A percentile compares a stretch with the other conserved stretches of the same genome.
phyloP scores from a whole-genome alignment of 768 basidiomycete species.

The Lentinula aciculospora region DNA sequence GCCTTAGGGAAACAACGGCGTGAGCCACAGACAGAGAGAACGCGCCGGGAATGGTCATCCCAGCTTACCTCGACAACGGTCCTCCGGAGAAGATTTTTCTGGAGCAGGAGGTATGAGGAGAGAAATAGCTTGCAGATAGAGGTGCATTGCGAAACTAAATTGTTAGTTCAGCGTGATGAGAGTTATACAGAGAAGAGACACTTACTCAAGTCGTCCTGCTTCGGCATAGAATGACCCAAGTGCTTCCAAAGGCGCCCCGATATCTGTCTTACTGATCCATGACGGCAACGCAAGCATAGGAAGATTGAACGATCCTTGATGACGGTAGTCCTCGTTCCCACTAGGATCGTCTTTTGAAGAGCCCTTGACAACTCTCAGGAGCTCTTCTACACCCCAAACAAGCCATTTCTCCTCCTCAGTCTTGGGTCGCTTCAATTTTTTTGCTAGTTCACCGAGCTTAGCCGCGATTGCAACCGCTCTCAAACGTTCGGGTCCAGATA shows the following conservation, averaged over 20 bases:
- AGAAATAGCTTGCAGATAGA: slow-evolving; percentile 62
- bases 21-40: neutral
- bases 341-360: slow-evolving; percentile 3
- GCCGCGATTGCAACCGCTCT: slow-evolving; percentile 34
- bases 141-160: slow-evolving; percentile 52
- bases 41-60: neutral
- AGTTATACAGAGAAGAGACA: slow-evolving; percentile 2
- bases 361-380: slow-evolving; percentile 28
- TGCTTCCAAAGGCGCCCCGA: slow-evolving; percentile 65
- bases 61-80: slow-evolving; percentile 58
- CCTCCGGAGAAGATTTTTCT: slow-evolving; percentile 31
- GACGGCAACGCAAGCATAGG: slow-evolving; percentile 51
- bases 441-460: slow-evolving; percentile 39
- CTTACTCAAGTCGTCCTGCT: slow-evolving; percentile 52
- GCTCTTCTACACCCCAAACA: slow-evolving; percentile 35
- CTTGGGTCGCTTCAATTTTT: slow-evolving; percentile 21
- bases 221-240: slow-evolving; percentile 57
- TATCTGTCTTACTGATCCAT: slow-evolving; percentile 55
- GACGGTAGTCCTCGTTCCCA: neutral
- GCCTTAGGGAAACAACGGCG: slow-evolving; percentile 19
- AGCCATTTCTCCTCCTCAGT: slow-evolving; percentile 39
- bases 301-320: slow-evolving; percentile 23
- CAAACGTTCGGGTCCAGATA: slow-evolving; percentile 25
- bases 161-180: neutral
- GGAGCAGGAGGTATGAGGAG: slow-evolving; percentile 50